Evolutionary conservation across 352 stramenopile genomes (phyloP).

Genomic region (Pythium sp.): DNA sequence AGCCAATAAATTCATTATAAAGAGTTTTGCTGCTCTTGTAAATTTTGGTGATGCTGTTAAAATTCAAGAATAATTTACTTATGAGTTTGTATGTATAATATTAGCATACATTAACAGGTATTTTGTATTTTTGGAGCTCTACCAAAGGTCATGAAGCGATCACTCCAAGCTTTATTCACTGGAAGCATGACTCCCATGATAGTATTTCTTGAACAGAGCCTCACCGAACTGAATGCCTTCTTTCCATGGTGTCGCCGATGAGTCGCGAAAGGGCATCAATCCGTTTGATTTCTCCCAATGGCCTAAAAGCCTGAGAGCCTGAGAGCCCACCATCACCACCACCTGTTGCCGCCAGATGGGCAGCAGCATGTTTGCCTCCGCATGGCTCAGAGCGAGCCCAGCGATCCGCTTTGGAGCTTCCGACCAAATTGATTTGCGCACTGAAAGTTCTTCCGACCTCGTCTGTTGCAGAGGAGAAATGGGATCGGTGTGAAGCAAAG

Average conservation of each 20-base stretch:
- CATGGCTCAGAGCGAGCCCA: background rate
- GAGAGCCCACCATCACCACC: background rate
- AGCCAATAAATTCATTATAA: background rate
- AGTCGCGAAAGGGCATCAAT: background rate
- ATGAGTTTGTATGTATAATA: no score
- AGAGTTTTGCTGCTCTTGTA: background rate
- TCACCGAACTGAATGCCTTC: background rate
- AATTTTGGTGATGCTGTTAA: background rate
- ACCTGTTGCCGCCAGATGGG: background rate
- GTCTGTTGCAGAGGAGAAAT: background rate
- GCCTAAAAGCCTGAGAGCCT: background rate
- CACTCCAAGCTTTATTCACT: no score
- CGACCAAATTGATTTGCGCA: background rate
- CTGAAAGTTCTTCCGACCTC: background rate
- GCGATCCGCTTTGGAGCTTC: background rate
- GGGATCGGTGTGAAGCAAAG: background rate
- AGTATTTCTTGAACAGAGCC: background rate
- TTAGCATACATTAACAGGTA: background rate
- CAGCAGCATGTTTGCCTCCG: background rate
- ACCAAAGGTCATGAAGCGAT: background rate
- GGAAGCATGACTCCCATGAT: no score
- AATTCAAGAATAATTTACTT: background rate
- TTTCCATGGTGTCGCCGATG: background rate
- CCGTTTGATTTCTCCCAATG: background rate
- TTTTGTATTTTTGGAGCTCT: background rate